A percentile compares a stretch with the other conserved stretches of the same genome.
Evolutionary conservation across 1,139 yeast genomes (phyloP).

Genomic region (Meyerozyma elateridarum): DNA sequence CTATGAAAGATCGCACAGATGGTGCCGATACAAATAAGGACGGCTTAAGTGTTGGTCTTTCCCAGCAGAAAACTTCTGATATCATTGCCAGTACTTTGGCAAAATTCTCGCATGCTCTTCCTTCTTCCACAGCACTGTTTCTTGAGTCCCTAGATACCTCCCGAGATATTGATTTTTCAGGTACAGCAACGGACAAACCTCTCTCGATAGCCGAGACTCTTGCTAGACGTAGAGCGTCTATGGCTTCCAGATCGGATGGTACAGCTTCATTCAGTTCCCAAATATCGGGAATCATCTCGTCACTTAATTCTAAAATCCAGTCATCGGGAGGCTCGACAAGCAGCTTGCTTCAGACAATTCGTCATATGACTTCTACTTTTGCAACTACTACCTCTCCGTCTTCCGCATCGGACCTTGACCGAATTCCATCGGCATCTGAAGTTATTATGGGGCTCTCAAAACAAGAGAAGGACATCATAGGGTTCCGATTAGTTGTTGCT

Average conservation of each 20-base stretch:
- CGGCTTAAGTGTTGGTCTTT: constrained; percentile 3
- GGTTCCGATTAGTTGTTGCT: constrained; percentile 2
- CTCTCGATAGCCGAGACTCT: constrained; percentile 63
- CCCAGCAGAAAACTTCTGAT: constrained; percentile 1
- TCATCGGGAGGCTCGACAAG: constrained; percentile 1
- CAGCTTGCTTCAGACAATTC: constrained; percentile 3
- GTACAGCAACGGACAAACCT: constrained; percentile 20
- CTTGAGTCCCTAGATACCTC: constrained; percentile 15
- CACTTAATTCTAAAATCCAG: neutral
- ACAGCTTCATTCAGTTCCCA: constrained; percentile 13
- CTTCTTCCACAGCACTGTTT: constrained; percentile 15
- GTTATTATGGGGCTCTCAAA: constrained; percentile 1
- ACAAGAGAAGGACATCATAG: constrained; percentile 1
- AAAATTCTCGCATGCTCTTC: constrained; percentile 10
- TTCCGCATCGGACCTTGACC: no score
- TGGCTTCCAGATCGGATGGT: constrained; percentile 14
- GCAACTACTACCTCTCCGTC: constrained; percentile 3
- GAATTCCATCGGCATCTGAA: no score
- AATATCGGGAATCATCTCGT: constrained; percentile 1
- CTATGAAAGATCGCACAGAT: constrained; percentile 14
- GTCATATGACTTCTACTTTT: constrained; percentile 3
- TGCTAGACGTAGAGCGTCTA: constrained; percentile 49
- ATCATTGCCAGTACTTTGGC: constrained; percentile 9
- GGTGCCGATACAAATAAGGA: constrained; percentile 6
- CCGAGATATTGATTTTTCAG: constrained; percentile 10